Evolutionary conservation across 1,284 basidiomycete species (phyloP), one percentile per base, ranked within the genome.

Genomic region (Ceratobasidium sp.): DNA sequence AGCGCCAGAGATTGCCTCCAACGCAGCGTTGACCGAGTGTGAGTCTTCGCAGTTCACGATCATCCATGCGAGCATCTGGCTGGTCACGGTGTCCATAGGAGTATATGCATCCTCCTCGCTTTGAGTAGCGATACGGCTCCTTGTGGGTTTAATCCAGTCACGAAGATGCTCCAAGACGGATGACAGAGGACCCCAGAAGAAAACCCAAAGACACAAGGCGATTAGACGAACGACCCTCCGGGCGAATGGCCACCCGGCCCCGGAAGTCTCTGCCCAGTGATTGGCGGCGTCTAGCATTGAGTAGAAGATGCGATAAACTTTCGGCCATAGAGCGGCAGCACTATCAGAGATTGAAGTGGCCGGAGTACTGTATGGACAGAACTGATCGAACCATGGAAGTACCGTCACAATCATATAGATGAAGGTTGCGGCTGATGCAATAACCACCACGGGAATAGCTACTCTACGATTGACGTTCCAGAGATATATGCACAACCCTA

Each of bases 11-110:
- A 66, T 66, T n/a, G 63, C 63, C 26, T 44, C 18, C 63, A 66
- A 20, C 20, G 63, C 63, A 5, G 39, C n/a, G 12, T 66, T 39
- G 26, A 66, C 63, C 20, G 63, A 66, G 18, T 39, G 63, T 6
- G 63, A 49, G 33, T 66, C 63, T 42, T 66, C 63, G 42, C 63
- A 66, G 40, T 66, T 66, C 15, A 5, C 12, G 39, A 66, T 66
- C 18, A 66, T 18, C 63, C 63, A 66, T 9, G 40, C 13, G 10
- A 66, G 39, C 63, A 49, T 49, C 39, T 42, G 63, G 18, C 58
- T 60, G 13, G 58, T 60, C 9, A 33, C 28, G 4, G 5, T 18
- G 15, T 60, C 58, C 55, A 56, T 56, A n/a, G 55, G 20, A 9
- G 26, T 26, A 10, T 13, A 26, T 33, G 23, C 15, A 10, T 60